Evolutionary conservation across 345 rosid genomes (phyloP).

Genomic region (Triadica sebifera): DNA sequence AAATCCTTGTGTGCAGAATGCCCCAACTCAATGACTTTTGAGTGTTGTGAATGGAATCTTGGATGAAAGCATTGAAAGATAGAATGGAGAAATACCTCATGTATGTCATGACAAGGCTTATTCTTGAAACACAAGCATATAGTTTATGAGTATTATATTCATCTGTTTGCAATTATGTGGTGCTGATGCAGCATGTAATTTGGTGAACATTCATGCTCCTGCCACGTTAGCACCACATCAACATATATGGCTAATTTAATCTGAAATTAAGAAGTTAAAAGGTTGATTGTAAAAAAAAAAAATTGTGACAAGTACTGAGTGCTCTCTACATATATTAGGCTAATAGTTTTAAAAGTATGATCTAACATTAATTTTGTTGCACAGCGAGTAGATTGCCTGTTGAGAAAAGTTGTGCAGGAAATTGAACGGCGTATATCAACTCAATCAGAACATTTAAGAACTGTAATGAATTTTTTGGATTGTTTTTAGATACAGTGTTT

Average conservation of each 20-base stretch:
- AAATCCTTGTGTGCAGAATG: constrained; percentile 54
- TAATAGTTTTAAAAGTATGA: no score
- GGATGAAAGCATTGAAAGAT: constrained; percentile 84
- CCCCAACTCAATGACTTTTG: constrained; percentile 87
- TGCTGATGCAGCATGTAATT: no score
- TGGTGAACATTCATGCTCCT: no score
- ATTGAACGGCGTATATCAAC: constrained; percentile 95
- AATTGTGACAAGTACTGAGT: no score
- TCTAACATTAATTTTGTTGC: constrained; percentile 26
- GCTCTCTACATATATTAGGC: no score
- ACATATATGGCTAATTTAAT: no score
- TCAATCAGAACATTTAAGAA: constrained; percentile 91
- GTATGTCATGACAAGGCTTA: constrained; percentile 38
- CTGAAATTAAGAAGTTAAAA: no score
- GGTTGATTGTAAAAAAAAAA: no score
- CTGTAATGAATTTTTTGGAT: constrained; percentile 60
- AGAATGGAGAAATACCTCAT: constrained; percentile 76
- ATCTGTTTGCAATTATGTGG: no score
- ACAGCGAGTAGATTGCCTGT: constrained; percentile 80
- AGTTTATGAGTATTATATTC: no score
- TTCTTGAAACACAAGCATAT: no score
- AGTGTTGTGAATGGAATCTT: constrained; percentile 87
- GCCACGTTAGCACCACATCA: no score
- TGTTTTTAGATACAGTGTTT: constrained; percentile 6
- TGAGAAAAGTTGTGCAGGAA: constrained; percentile 91